Base-by-base conservation (phyloP, 2,329 filamentous ascomycete genomes). In the Parastagonospora nodorum region DNA sequence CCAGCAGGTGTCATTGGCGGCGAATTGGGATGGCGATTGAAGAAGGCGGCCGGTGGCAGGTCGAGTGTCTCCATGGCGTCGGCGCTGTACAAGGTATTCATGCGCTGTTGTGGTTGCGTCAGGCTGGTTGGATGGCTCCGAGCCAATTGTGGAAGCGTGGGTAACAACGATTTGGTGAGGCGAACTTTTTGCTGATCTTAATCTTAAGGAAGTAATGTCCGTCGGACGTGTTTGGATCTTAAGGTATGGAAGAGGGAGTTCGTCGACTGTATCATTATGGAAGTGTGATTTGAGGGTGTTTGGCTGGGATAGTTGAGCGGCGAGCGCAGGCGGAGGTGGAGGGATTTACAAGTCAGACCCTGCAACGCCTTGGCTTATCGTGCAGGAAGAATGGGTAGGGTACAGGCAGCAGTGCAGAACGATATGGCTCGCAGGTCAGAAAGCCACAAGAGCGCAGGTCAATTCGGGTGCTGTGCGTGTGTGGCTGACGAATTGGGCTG, bases 231-330 rank as follows among this genome's bases (percentile, higher is more conserved):
- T 61, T 61, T 64, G 55, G 57, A 59, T 60, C 63, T 69, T 55
- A 60, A 58, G 61, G 61, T 67, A 50, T 61, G 65, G 60, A 66
- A 66, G 48, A 66, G 66, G 55, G 61, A 63, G 53, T 73, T 70
- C 61, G 68, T 63, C 64, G 69, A 71, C 67, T 72, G 61, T 74
- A 69, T 72, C 72, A 75, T 75, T 71, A 73, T 74, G 64, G 60
- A 67, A 58, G 61, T 63, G 63, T 63, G 63, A 51, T 58, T 57
- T 59, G 60, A 58, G 61, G 54, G 60, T 57, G 63, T 60, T 61
- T 67, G 66, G 61, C 58, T 55, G 59, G 57, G 59, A 60, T 58
- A 58, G 58, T 59, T 69, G 68, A 67, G 67, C 63, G 64, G 61
- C 67, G 60, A 66, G 58, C 55, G 50, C 61, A 61, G 65, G 60